Base-by-base conservation (phyloP, 805 yeast genomes). In the Candida methanosorbosa region DNA sequence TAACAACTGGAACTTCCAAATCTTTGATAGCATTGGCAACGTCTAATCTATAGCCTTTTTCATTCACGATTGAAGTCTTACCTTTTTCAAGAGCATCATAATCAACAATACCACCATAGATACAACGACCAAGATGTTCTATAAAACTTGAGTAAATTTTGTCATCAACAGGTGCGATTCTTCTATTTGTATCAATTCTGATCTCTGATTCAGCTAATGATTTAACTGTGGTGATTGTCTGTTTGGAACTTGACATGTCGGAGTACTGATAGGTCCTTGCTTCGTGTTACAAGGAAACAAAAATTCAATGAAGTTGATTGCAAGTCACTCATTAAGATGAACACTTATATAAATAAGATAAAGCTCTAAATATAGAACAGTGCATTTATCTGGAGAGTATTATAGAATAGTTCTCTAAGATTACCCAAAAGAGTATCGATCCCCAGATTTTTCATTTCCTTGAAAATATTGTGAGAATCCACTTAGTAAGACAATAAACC, bases 71-170 rank as follows among this genome's bases (percentile, higher is more conserved):
- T 6, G 32, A 5, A 11, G 11, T 7, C 21, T 46, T 37, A 18
- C 24, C 28, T 7, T 45, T 46, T 31, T 44, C 54, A 32, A 57
- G 59, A 19, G 21, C 22, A 7, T 44, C 47, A 31, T 44, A 55
- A 35, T 57, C 63, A 21, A 57, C 54, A n/a, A 57, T 38, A 11
- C 63, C 63, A n/a, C 61, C 61, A 35, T 57, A 57, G 29, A 57
- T 53, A 35, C 62, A 57, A 30, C 63, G 42, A 13, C 62, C 63
- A 38, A 57, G 40, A 40, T 57, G 62, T 34, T 57, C 63, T n/a
- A 55, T 48, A 37, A 57, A 57, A 15, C 63, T 61, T n/a, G 56
- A 45, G 38, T 56, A 57, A 27, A 56, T 51, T 17, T 48, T 49
- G 16, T 43, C 46, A 34, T 55, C 56, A 15, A 57, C 44, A 2